A percentile compares a stretch with the other conserved stretches of the same genome.
Conservation (phyloP, 2,329 filamentous ascomycete genomes). For the Fusarium redolens region DNA sequence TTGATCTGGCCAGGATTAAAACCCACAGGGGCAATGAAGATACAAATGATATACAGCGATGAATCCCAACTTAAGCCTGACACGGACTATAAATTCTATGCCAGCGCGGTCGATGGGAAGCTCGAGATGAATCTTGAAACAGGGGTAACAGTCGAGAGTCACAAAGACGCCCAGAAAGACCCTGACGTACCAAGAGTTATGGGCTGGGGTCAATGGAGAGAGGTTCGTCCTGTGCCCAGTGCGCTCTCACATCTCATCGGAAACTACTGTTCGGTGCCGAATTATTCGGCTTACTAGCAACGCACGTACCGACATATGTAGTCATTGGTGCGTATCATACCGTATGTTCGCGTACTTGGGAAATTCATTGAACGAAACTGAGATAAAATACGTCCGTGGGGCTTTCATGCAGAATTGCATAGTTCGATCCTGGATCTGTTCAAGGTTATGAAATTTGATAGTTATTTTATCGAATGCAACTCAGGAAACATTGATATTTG, state of each 20-base stretch:
- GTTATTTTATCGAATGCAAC: accelerated
- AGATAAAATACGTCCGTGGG: accelerated
- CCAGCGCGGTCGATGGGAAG: background rate
- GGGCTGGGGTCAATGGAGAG: background rate
- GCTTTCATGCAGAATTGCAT: background rate
- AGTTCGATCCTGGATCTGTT: too few relatives aligned
- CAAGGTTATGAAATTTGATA: background rate
- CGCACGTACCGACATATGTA: accelerated
- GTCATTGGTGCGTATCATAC: accelerated
- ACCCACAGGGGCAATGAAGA: background rate
- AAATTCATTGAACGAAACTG: accelerated
- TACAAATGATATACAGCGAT: background rate
- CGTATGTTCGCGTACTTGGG: accelerated
- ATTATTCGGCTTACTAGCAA: too few relatives aligned
- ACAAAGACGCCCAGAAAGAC: accelerated
- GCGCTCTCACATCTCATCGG: background rate
- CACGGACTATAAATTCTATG: accelerated
- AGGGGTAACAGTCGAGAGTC: background rate
- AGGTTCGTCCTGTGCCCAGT: background rate
- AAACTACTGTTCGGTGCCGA: background rate
- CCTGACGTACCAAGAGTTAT: too few relatives aligned
- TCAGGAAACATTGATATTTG: background rate
- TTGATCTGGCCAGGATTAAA: background rate
- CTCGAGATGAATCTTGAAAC: background rate
- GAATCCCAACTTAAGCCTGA: accelerated